A percentile compares a stretch with the other conserved stretches of the same genome.
phyloP scores from a whole-genome alignment of 306 rosid species.

The Cyamopsis tetragonoloba region DNA sequence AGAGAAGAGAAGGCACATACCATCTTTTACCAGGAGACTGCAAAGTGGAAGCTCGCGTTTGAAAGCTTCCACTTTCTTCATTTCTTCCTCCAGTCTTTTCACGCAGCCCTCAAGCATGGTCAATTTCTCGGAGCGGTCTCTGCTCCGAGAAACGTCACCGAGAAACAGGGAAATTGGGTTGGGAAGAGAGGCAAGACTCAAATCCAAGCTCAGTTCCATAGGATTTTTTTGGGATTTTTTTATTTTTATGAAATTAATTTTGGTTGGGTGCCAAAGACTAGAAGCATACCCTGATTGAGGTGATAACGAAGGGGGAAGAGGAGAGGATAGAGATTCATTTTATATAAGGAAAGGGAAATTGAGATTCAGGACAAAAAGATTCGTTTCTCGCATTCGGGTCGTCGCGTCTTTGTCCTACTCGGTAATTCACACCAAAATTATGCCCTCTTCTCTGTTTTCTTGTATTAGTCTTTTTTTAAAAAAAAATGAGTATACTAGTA shows the following conservation, averaged over 20 bases:
- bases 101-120: constrained; percentile 46
- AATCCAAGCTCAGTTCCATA: constrained; percentile 63
- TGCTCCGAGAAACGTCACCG: constrained; percentile 28
- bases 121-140: constrained; percentile 33
- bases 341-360: constrained; percentile 16
- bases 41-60: constrained; percentile 89
- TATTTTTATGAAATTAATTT: not conserved
- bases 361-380: constrained; percentile 64
- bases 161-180: constrained; percentile 53
- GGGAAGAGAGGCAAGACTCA: constrained; percentile 47
- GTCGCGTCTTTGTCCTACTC: constrained; percentile 60
- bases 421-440: not conserved
- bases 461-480: too few species aligned
- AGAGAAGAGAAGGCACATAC: constrained; percentile 23
- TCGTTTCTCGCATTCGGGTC: constrained; percentile 47
- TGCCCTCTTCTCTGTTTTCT: too few species aligned
- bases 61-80: constrained; percentile 64
- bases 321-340: constrained; percentile 27
- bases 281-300: constrained; percentile 22
- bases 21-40: constrained; percentile 61
- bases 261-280: not conserved
- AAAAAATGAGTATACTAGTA: too few species aligned
- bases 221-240: not conserved
- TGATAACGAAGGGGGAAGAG: constrained; percentile 28
- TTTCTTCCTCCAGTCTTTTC: constrained; percentile 60